Evolutionary conservation across 2,329 filamentous ascomycete species (phyloP).

Genomic region (Sclerotinia borealis): DNA sequence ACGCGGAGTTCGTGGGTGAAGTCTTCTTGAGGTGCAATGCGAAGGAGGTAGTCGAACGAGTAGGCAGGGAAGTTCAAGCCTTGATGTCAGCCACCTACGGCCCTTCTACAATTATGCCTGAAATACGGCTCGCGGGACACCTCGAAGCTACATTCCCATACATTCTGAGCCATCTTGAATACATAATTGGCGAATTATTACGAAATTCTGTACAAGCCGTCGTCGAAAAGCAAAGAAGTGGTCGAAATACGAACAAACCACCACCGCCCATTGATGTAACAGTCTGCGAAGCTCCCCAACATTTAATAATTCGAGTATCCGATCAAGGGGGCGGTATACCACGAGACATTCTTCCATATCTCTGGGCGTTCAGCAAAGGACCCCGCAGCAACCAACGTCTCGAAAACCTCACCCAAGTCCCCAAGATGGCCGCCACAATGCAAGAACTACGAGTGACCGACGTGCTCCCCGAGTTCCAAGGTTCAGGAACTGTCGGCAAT

Average conservation of each 20-base stretch:
- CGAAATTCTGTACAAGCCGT: conserved; percentile 93
- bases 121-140: conserved; percentile 79
- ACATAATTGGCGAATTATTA: conserved; percentile 91
- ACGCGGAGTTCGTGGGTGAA: conserved; percentile 85
- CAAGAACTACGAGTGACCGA: conserved; percentile 66
- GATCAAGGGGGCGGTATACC: conserved; percentile 93
- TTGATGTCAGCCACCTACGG: conserved; percentile 73
- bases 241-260: conserved; percentile 19
- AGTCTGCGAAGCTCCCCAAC: conserved; percentile 87
- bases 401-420: conserved; percentile 80
- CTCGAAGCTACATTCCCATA: conserved; percentile 90
- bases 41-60: conserved; percentile 79
- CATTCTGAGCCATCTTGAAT: conserved; percentile 91
- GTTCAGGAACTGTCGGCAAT: conserved; percentile 21
- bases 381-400: conserved; percentile 71
- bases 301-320: conserved; percentile 93
- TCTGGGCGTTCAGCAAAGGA: conserved; percentile 97
- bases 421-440: conserved; percentile 86
- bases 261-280: conserved; percentile 88
- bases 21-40: conserved; percentile 92
- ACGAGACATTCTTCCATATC: conserved; percentile 73
- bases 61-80: conserved; percentile 67
- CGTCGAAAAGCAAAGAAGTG: conserved; percentile 62
- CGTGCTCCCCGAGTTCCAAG: not conserved
- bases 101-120: conserved; percentile 63